Evolutionary conservation across 306 rosid species (phyloP).

Genomic region (Quercus glauca): DNA sequence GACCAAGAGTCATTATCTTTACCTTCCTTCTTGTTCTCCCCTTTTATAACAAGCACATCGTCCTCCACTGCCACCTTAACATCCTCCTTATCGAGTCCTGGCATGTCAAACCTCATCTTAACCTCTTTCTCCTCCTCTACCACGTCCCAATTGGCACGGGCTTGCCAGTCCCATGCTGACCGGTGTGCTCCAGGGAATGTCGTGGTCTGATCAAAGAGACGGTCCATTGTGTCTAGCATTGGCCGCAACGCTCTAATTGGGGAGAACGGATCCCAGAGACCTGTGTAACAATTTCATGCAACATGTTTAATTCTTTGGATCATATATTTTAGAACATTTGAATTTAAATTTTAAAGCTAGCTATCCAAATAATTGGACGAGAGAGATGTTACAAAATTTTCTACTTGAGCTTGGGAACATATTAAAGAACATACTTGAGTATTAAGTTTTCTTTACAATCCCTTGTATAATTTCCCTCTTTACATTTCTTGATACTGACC

Average conservation of each 20-base stretch:
- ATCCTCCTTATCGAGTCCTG: conserved; percentile 74
- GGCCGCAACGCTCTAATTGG: conserved; percentile 81
- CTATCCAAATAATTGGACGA: background rate
- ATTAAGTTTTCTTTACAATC: background rate
- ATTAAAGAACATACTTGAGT: background rate
- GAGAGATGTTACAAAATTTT: background rate
- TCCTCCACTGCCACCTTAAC: conserved; percentile 70
- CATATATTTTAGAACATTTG: background rate
- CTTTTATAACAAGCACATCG: conserved; percentile 56
- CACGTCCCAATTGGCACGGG: conserved; percentile 71
- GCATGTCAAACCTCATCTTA: conserved; percentile 81
- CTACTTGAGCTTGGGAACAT: background rate
- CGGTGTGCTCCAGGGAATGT: conserved; percentile 41
- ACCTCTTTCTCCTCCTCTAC: conserved; percentile 66
- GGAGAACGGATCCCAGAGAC: conserved; percentile 66
- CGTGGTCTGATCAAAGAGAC: conserved; percentile 51
- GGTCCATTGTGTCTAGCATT: conserved; percentile 72
- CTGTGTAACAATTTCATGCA: conserved; percentile 13
- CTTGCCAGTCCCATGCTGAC: conserved; percentile 30
- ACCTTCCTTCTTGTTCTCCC: conserved; percentile 36
- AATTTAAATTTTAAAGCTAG: background rate
- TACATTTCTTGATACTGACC: background rate
- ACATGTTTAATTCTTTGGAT: background rate
- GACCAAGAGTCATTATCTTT: conserved; percentile 45
- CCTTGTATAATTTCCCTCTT: background rate